phyloP scores from a whole-genome alignment of 768 basidiomycete species.

The Boletus subparvulus region DNA sequence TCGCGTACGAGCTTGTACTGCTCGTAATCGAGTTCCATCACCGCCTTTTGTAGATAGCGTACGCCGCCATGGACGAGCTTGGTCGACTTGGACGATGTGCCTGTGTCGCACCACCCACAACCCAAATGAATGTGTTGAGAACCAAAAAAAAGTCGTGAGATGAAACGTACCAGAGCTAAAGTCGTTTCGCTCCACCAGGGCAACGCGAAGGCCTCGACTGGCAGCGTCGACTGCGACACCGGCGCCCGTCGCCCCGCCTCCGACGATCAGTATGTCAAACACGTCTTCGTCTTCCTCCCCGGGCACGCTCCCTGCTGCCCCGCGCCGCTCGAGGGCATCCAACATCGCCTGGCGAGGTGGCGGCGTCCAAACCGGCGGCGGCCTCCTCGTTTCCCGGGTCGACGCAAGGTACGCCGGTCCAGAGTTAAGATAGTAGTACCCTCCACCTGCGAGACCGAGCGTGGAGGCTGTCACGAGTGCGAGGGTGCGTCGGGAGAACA shows the following conservation, averaged over 20 bases:
- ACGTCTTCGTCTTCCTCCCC: slow-evolving; percentile 48
- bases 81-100: slow-evolving; percentile 95
- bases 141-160: neutral
- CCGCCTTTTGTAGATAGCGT: slow-evolving; percentile 94
- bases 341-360: slow-evolving; percentile 70
- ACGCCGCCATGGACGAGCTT: slow-evolving; percentile 99
- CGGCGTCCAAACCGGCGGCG: slow-evolving; percentile 78
- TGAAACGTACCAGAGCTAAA: slow-evolving; percentile 72
- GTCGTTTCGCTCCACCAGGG: slow-evolving; percentile 90
- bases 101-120: slow-evolving; percentile 36
- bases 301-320: neutral
- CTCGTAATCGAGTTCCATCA: slow-evolving; percentile 93
- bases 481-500: slow-evolving; percentile 59
- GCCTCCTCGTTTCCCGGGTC: slow-evolving; percentile 63
- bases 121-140: no score
- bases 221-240: slow-evolving; percentile 97
- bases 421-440: slow-evolving; percentile 73
- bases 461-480: slow-evolving; percentile 54
- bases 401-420: slow-evolving; percentile 66
- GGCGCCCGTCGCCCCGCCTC: slow-evolving; percentile 94
- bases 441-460: slow-evolving; percentile 51
- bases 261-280: slow-evolving; percentile 83
- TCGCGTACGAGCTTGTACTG: slow-evolving; percentile 96
- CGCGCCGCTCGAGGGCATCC: slow-evolving; percentile 40
- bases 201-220: slow-evolving; percentile 87